Evolutionary conservation across 1,284 basidiomycete genomes (phyloP).

Genomic region (Tilletiaria anomala): DNA sequence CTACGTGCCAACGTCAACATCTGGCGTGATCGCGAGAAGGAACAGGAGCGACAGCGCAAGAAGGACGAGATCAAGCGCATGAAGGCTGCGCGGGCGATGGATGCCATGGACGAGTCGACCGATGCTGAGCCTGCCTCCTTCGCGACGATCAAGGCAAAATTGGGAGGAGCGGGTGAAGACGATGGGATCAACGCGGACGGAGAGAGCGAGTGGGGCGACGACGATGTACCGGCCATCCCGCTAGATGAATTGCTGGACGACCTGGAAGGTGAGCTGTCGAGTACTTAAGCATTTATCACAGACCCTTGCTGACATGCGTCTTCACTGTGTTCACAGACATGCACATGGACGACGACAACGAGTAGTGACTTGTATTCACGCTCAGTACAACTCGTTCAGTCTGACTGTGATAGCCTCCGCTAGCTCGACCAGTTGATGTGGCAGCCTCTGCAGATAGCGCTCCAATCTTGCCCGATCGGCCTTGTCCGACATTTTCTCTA

Average conservation of each 20-base stretch:
- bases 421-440: too few relatives aligned
- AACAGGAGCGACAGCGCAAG: conserved; percentile 41
- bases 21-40: conserved; percentile 49
- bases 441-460: too few relatives aligned
- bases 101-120: conserved; percentile 35
- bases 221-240: conserved; percentile 44
- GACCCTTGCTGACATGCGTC: too few relatives aligned
- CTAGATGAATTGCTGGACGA: conserved; percentile 81
- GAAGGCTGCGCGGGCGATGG: conserved; percentile 45
- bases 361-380: too few relatives aligned
- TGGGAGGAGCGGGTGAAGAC: conserved; percentile 36
- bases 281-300: too few relatives aligned
- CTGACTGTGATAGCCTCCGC: too few relatives aligned
- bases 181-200: conserved; percentile 35
- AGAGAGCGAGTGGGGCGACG: conserved; percentile 57
- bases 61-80: conserved; percentile 19
- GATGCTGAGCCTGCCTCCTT: conserved; percentile 8
- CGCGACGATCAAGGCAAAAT: too few relatives aligned
- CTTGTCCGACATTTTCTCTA: conserved; percentile 18
- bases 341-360: background rate
- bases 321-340: too few relatives aligned
- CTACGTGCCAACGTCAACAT: conserved; percentile 75
- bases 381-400: too few relatives aligned
- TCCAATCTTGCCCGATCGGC: too few relatives aligned
- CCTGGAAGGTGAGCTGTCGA: conserved; percentile 64